A percentile compares a stretch with the other conserved stretches of the same genome.
These are phyloP conservation scores for Lactarius pseudohatsudake DNA, from an alignment of 768 basidiomycete genomes.

Conservation along the genomic window DNA sequence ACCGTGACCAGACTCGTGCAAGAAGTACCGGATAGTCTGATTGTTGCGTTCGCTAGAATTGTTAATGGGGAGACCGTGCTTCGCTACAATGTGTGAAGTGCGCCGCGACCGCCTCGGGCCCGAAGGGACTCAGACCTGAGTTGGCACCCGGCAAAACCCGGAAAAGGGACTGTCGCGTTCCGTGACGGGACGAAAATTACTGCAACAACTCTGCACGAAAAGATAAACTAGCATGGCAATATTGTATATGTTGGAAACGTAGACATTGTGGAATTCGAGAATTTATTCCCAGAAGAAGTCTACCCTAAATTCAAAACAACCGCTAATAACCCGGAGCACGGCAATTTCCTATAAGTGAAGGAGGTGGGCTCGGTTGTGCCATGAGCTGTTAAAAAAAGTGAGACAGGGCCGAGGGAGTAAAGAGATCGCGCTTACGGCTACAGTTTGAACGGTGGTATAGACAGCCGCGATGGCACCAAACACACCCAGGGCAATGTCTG, in stretches of 20 bases:
- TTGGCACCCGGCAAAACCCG: no score
- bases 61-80: constrained; percentile 87
- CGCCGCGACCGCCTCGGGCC: constrained; percentile 36
- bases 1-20: constrained; percentile 96
- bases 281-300: background rate
- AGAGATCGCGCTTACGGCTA: constrained; percentile 48
- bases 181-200: background rate
- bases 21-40: constrained; percentile 78
- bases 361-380: constrained; percentile 14
- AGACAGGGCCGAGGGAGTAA: background rate
- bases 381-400: constrained; percentile 21
- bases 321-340: constrained; percentile 5
- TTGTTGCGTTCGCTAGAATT: constrained; percentile 84
- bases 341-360: constrained; percentile 24
- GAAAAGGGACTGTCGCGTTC: no score
- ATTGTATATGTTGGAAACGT: background rate
- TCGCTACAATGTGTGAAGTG: constrained; percentile 89
- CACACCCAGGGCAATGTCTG: constrained; percentile 69
- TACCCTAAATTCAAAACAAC: background rate
- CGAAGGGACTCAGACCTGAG: no score
- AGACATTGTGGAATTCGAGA: background rate
- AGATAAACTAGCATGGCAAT: background rate
- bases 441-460: constrained; percentile 81
- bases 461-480: constrained; percentile 72
- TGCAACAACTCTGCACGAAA: background rate